Evolutionary conservation across 2,329 filamentous ascomycete genomes (phyloP), one percentile per base, ranked within the genome.

Genomic region (Calonectria pteridis): DNA sequence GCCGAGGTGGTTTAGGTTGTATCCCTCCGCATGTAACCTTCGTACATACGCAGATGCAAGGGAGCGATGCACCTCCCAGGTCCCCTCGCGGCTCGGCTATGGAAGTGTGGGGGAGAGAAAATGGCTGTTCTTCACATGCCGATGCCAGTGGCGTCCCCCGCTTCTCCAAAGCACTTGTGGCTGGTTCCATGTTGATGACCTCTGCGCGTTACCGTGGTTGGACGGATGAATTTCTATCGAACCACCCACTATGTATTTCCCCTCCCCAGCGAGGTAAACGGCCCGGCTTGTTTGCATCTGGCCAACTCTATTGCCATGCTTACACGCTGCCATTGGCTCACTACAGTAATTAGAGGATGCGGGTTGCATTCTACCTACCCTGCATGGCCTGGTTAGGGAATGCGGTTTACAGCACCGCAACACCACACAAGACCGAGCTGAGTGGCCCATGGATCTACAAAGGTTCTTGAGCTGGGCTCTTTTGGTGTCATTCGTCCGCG

Each of bases 41-140:
- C 29, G 20, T n/a, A 10, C 40, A 64, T 18, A 62, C 28, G 59
- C 28, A 64, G 14, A 28, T 33, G 59, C 59, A 64, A 64, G 59
- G 59, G 59, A 64, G 40, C 59, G 20, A 26, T 40, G 40, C 55
- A 62, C 37, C 31, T 26, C n/a, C 26, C 31, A 49, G 28, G 40
- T 23, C 31, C 59, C 31, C 59, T 46, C 20, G 26, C 37, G 26
- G 59, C 31, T 53, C 67, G 35, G 20, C 35, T 70, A 40, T 63
- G 55, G 7, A 51, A 63, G 58, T 69, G 67, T 69, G 67, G 67
- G 55, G 35, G 16, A 9, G 67, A 55, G 33, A 9, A 28, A 64
- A n/a, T 23, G 11, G 33, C 16, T 10, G 59, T 16, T 35, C 58
- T 65, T 70, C 67, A 70, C 67, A 70, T 70, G 67, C 67, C 67